phyloP scores from a whole-genome alignment of 176 grass and related monocot genomes.

The Oryza nivara region DNA sequence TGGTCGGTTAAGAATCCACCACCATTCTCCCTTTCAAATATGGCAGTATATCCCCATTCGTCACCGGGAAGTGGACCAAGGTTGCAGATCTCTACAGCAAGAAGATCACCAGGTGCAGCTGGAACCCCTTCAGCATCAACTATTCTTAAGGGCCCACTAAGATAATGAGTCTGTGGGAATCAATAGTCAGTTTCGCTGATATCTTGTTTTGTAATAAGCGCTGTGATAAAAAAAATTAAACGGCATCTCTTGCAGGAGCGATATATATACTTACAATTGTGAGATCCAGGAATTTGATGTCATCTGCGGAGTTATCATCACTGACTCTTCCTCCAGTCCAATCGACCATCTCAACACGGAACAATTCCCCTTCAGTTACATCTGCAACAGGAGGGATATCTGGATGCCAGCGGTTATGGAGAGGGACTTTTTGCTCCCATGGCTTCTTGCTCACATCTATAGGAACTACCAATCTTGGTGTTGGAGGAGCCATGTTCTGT shows the following conservation, averaged over 20 bases:
- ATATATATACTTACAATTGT: conserved; percentile 59
- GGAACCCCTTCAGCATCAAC: conserved; percentile 77
- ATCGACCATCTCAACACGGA: conserved; percentile 86
- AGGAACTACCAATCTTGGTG: conserved; percentile 72
- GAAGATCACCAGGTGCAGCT: conserved; percentile 87
- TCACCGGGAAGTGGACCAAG: conserved; percentile 83
- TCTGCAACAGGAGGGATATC: conserved; percentile 81
- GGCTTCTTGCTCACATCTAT: conserved; percentile 89
- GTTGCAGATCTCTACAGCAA: conserved; percentile 87
- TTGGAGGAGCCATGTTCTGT: conserved; percentile 67
- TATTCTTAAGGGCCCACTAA: conserved; percentile 85
- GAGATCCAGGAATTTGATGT: conserved; percentile 74
- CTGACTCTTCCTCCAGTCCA: conserved; percentile 66
- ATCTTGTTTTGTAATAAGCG: conserved; percentile 2
- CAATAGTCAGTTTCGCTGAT: conserved; percentile 28
- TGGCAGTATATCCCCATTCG: conserved; percentile 91
- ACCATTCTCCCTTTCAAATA: conserved; percentile 94
- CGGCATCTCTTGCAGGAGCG: conserved; percentile 7
- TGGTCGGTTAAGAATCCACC: conserved; percentile 92
- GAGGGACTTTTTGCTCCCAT: conserved; percentile 76
- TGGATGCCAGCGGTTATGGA: conserved; percentile 90
- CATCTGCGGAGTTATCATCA: conserved; percentile 79
- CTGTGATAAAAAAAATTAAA: not conserved
- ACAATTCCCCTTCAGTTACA: conserved; percentile 79
- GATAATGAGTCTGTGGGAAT: conserved; percentile 72